phyloP scores from a whole-genome alignment of 2,329 filamentous ascomycete genomes.

The Metarhizium sp. region DNA sequence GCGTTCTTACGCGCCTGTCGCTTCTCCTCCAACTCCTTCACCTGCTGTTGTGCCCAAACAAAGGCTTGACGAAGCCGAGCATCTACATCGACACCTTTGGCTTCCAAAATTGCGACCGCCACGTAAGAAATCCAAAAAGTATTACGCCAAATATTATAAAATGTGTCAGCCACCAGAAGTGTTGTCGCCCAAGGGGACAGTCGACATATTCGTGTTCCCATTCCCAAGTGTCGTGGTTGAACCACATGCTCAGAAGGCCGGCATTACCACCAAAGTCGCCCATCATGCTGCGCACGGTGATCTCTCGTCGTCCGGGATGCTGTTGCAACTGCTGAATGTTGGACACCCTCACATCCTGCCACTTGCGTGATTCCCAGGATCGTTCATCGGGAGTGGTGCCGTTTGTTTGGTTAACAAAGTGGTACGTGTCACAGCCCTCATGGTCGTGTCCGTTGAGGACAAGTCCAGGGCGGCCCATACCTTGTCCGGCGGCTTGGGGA shows the following conservation, averaged over 20 bases:
- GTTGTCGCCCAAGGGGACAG: conserved; percentile 75
- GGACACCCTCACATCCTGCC: conserved; percentile 32
- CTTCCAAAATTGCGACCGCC: conserved; percentile 14
- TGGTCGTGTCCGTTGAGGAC: conserved; percentile 94
- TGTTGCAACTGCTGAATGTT: conserved; percentile 31
- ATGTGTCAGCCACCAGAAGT: conserved; percentile 91
- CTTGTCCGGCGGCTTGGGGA: conserved; percentile 44
- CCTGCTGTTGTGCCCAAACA: conserved; percentile 8
- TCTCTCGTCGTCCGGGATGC: conserved; percentile 65
- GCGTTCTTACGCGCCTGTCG: not conserved
- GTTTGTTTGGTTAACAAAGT: conserved; percentile 61
- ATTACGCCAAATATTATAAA: conserved; percentile 51
- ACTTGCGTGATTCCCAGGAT: conserved; percentile 40
- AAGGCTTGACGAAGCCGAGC: conserved; percentile 12
- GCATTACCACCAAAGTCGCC: conserved; percentile 90
- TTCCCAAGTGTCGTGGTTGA: conserved; percentile 59
- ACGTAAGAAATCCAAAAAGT: conserved; percentile 19
- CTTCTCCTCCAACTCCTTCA: conserved; percentile 5
- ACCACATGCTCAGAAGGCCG: conserved; percentile 83
- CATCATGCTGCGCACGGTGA: conserved; percentile 98
- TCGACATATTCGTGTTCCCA: conserved; percentile 77
- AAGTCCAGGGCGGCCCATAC: conserved; percentile 62
- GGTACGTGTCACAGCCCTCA: conserved; percentile 82
- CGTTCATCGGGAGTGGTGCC: conserved; percentile 29
- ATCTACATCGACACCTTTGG: conserved; percentile 26